A percentile compares a stretch with the other conserved stretches of the same genome.
These are phyloP conservation scores for Colletotrichum australisinense DNA, from an alignment of 2,329 filamentous ascomycete genomes.

Conservation along the genomic window DNA sequence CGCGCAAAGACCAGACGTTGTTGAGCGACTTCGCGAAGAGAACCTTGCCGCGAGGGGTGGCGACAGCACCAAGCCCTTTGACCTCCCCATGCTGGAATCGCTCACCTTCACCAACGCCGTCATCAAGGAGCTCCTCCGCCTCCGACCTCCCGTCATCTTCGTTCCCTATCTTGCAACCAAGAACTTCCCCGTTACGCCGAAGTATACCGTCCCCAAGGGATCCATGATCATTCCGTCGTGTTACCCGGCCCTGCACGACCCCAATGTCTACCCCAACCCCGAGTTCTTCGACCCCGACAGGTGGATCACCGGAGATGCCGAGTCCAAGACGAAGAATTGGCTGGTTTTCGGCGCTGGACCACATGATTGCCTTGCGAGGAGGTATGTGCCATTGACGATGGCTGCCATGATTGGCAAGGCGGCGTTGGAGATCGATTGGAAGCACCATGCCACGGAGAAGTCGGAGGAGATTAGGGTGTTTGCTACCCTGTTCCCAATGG, in stretches of 20 bases:
- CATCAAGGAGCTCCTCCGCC: conserved; percentile 63
- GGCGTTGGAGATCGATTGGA: conserved; percentile 60
- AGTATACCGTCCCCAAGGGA: conserved; percentile 61
- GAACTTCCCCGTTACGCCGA: conserved; percentile 57
- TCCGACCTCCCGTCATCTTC: conserved; percentile 64
- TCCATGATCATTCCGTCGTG: conserved; percentile 62
- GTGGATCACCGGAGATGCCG: conserved; percentile 63
- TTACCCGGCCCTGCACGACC: conserved; percentile 63
- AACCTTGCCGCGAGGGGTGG: conserved; percentile 57
- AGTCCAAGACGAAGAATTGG: conserved; percentile 63
- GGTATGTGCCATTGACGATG: conserved; percentile 62
- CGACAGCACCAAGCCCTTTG: conserved; percentile 52
- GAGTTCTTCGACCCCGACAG: conserved; percentile 61
- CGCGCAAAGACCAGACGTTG: conserved; percentile 61
- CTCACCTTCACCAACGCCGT: conserved; percentile 64
- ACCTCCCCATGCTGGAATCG: conserved; percentile 59
- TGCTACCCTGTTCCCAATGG: conserved; percentile 61
- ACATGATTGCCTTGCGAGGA: conserved; percentile 61
- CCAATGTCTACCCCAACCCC: conserved; percentile 57
- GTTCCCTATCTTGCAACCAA: conserved; percentile 63
- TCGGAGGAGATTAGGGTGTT: conserved; percentile 64
- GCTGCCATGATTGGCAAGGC: conserved; percentile 65
- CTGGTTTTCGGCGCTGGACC: conserved; percentile 63
- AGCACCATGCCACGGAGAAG: conserved; percentile 57
- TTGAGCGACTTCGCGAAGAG: conserved; percentile 57